Evolutionary conservation across 805 yeast species (phyloP).

Genomic region (Yamadazyma kitorensis): DNA sequence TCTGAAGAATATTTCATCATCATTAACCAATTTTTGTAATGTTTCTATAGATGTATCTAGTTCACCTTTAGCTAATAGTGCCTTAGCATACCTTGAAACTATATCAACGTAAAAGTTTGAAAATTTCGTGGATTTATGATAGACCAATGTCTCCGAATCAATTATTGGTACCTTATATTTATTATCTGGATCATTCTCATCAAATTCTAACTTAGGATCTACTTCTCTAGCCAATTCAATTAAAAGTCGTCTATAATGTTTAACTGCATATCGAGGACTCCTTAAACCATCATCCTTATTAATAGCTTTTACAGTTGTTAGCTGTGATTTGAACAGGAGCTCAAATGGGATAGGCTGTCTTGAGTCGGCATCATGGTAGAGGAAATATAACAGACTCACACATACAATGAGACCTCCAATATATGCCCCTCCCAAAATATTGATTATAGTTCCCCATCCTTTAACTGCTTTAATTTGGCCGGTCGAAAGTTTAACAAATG

Average conservation of each 20-base stretch:
- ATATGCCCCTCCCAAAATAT: constrained; percentile 42
- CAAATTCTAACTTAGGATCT: constrained; percentile 23
- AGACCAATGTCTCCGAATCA: constrained; percentile 26
- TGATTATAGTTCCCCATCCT: constrained; percentile 31
- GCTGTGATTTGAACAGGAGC: constrained; percentile 29
- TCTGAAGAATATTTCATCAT: constrained; percentile 35
- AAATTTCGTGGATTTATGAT: constrained; percentile 27
- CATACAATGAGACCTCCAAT: constrained; percentile 40
- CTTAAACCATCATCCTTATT: constrained; percentile 42
- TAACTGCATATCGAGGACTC: constrained; percentile 41
- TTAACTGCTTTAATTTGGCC: constrained; percentile 5
- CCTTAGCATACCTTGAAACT: constrained; percentile 37
- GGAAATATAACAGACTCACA: constrained; percentile 35
- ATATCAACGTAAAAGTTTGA: constrained; percentile 44
- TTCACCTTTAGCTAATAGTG: constrained; percentile 40
- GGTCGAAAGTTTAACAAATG: constrained; percentile 2
- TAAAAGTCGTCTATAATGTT: constrained; percentile 39
- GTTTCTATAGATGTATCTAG: constrained; percentile 26
- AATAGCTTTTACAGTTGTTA: constrained; percentile 39
- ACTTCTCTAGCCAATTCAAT: constrained; percentile 30
- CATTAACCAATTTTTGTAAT: constrained; percentile 27
- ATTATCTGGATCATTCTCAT: constrained; percentile 22
- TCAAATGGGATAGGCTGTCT: constrained; percentile 42
- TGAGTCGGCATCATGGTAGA: constrained; percentile 38
- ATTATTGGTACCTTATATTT: constrained; percentile 34